phyloP scores from a whole-genome alignment of 306 rosid species.

The Trifolium dubium region DNA sequence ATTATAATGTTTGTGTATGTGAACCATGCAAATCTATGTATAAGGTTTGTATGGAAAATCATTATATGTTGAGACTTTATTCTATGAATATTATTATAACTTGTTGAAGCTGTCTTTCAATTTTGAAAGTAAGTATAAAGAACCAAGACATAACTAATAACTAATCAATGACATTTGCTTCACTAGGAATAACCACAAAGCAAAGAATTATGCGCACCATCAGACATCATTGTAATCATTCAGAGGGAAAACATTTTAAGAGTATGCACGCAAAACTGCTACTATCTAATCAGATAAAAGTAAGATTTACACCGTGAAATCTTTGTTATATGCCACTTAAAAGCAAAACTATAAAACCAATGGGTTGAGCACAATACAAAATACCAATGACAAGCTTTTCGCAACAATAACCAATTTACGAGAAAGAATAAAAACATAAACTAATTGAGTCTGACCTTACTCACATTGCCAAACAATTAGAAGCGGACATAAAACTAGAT shows the following conservation, averaged over 20 bases:
- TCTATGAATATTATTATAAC: background rate
- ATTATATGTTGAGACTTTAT: background rate
- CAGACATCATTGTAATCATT: slow-evolving; percentile 26
- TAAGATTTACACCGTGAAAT: background rate
- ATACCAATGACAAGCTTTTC: slow-evolving; percentile 27
- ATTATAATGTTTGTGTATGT: background rate
- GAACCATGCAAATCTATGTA: background rate
- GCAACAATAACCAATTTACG: slow-evolving; percentile 1
- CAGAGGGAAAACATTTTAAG: slow-evolving; percentile 2
- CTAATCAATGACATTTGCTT: slow-evolving; percentile 1
- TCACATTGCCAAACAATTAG: slow-evolving; percentile 36
- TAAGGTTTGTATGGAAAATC: background rate
- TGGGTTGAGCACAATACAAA: slow-evolving; percentile 23
- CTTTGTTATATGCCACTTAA: slow-evolving; percentile 8
- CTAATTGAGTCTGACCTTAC: slow-evolving; percentile 20
- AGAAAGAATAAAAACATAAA: background rate
- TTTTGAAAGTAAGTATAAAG: background rate
- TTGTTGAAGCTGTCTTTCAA: slow-evolving; percentile 10
- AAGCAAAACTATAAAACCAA: slow-evolving; percentile 4
- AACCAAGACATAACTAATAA: slow-evolving; percentile 17
- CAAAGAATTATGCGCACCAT: slow-evolving; percentile 23
- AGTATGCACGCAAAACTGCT: slow-evolving; percentile 31
- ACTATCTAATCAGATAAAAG: background rate
- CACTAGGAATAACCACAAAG: background rate
- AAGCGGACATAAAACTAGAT: slow-evolving; percentile 19